These are phyloP conservation scores for Fomitopsis betulina DNA, from an alignment of 1,284 basidiomycete species.

Conservation along the genomic window DNA sequence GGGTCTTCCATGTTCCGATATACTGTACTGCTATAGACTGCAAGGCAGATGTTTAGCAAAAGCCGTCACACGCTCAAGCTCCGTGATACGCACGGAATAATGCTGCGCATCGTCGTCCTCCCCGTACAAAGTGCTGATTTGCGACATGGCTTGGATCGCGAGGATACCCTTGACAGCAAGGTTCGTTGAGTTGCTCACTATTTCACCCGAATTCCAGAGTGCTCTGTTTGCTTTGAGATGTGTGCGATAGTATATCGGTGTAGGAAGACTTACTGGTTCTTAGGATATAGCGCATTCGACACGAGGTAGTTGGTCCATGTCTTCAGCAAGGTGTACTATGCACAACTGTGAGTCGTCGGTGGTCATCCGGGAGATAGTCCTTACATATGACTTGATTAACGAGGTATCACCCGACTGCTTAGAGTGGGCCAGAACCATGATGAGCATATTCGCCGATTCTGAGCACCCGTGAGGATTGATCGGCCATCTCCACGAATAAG, in stretches of 20 bases:
- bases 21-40: neutral
- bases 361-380: constrained; percentile 11
- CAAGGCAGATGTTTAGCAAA: neutral
- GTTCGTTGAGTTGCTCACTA: constrained; percentile 64
- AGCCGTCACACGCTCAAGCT: no score
- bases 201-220: constrained; percentile 41
- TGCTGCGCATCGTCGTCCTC: constrained; percentile 1
- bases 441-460: constrained; percentile 72
- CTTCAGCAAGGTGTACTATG: constrained; percentile 29
- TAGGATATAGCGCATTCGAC: constrained; percentile 49
- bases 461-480: neutral
- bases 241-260: neutral
- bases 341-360: neutral
- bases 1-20: neutral
- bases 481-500: neutral
- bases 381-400: constrained; percentile 46
- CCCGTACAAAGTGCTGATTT: constrained; percentile 34
- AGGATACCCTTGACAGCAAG: constrained; percentile 69
- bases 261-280: constrained; percentile 36
- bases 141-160: constrained; percentile 62
- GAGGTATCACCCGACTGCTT: constrained; percentile 51
- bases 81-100: neutral
- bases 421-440: constrained; percentile 66
- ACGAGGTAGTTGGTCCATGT: constrained; percentile 67
- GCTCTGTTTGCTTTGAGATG: constrained; percentile 52